Evolutionary conservation across 1,284 basidiomycete genomes (phyloP), one percentile per base, ranked within the genome.

Genomic region (Microbotryum violaceum): DNA sequence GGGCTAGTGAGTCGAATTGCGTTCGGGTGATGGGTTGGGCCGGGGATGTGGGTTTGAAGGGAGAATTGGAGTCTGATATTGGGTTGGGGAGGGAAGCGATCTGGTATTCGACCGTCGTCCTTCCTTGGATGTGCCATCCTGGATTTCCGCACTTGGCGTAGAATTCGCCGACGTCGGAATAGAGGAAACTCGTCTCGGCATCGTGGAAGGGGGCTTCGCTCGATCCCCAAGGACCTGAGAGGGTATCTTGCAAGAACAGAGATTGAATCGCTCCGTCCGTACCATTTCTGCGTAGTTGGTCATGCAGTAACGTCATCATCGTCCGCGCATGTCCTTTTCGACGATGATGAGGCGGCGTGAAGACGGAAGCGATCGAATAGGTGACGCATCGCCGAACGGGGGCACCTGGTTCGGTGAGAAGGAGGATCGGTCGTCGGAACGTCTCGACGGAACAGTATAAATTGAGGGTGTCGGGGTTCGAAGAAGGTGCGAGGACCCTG

Each of bases 91-190:
- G 56, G 23, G 23, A 44, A 42, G 51, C 57, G 23, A 75, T 66
- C 6, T 72, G 63, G 0, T 77, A 68, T 81, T 79, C 85, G 3
- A 76, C 21, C 7, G 56, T 71, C 2, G 81, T 82, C 23, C 79
- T 79, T 1, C 72, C 56, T 2, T 79, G 72, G 2, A 74, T 74
- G 10, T 72, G 72, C 7, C 78, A 75, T 20, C 72, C 70, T 4
- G 60, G 67, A 6, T 78, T 77, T 0, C 82, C 82, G 58, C 79
- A 79, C 3, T 67, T 62, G 7, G 64, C 67, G 72, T 86, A 87
- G 71, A 84, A 84, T 1, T 76, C 69, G 4, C 85, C 84, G 29
- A 86, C 75, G 66, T 86, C 85, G 71, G 83, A 86, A 74, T 82
- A 86, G 6, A 87, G 75, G 12, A 79, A 78, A 2, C 83, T 73